Percentiles rank a stretch among this genome's conserved stretches.
phyloP scores from a whole-genome alignment of 2,329 filamentous ascomycete species.

The Allantophomopsis lycopodina region DNA sequence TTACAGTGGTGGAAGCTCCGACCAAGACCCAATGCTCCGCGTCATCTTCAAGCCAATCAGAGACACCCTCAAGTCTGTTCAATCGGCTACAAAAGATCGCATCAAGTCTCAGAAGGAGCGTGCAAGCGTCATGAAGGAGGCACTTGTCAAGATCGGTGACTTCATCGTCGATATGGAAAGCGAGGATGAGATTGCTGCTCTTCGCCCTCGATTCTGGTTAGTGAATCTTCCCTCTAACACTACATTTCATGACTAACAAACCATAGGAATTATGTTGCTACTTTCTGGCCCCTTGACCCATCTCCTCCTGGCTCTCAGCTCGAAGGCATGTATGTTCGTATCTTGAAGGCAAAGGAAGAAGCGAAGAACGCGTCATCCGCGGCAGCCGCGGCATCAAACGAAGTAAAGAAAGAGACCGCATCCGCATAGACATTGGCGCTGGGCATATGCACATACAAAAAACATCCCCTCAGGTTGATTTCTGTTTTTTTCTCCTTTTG shows the following conservation, averaged over 20 bases:
- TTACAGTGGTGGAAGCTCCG: constrained; percentile 8
- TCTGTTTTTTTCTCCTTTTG: not conserved
- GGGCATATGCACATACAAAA: no score
- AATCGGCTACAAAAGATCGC: constrained; percentile 46
- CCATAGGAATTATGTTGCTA: constrained; percentile 17
- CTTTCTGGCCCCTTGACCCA: constrained; percentile 18
- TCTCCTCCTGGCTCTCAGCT: constrained; percentile 12
- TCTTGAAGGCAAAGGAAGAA: constrained; percentile 5
- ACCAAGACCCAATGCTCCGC: constrained; percentile 14
- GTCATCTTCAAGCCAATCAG: constrained; percentile 37
- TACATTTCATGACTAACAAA: constrained; percentile 6
- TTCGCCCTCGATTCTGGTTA: constrained; percentile 17
- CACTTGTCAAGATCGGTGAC: constrained; percentile 47
- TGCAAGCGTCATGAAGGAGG: constrained; percentile 44
- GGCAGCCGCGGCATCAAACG: not conserved
- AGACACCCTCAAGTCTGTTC: constrained; percentile 43
- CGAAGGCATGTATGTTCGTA: constrained; percentile 16
- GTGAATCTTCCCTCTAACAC: constrained; percentile 1
- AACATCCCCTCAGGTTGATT: not conserved
- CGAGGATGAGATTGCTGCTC: constrained; percentile 12
- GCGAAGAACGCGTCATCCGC: not conserved
- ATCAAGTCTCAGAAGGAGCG: constrained; percentile 49
- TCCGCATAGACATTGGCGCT: no score
- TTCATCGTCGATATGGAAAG: constrained; percentile 34
- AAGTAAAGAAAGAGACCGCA: not conserved